These are phyloP conservation scores for Coemansia sp. DNA, from an alignment of 192 early-diverging fungal genomes.

Conservation along the genomic window DNA sequence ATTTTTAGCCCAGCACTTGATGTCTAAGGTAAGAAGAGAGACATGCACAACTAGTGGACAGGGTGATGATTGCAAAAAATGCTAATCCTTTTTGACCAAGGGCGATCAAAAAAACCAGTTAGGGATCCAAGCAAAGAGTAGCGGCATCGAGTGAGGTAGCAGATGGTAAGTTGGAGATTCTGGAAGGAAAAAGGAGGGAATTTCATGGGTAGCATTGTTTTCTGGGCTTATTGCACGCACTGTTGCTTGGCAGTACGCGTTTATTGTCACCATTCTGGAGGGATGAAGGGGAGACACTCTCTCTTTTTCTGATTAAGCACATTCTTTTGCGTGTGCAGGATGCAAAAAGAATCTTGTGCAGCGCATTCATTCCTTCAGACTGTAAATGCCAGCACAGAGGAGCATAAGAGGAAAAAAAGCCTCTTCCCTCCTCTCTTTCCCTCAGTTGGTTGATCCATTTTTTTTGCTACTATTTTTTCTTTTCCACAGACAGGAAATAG, in stretches of 20 bases:
- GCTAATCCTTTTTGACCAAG: slow-evolving; percentile 1
- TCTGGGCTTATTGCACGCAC: background rate
- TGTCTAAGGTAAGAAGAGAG: background rate
- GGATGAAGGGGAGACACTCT: background rate
- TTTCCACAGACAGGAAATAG: slow-evolving; percentile 1
- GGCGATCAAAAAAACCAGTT: background rate
- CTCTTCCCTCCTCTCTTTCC: background rate
- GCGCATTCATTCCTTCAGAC: background rate
- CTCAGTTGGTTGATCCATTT: background rate
- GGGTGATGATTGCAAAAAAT: background rate
- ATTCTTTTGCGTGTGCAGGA: background rate
- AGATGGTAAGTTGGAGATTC: background rate
- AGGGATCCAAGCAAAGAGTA: background rate
- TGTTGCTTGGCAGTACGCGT: background rate
- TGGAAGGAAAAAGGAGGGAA: background rate
- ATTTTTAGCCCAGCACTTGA: background rate
- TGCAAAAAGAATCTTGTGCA: background rate
- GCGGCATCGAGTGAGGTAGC: background rate
- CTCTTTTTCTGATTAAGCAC: background rate
- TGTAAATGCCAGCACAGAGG: background rate
- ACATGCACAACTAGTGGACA: background rate
- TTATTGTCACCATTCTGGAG: background rate
- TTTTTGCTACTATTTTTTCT: background rate
- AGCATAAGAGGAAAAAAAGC: slow-evolving; percentile 1
- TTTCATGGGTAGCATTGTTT: background rate